phyloP scores from a whole-genome alignment of 768 basidiomycete species.

The Amanita thiersii region DNA sequence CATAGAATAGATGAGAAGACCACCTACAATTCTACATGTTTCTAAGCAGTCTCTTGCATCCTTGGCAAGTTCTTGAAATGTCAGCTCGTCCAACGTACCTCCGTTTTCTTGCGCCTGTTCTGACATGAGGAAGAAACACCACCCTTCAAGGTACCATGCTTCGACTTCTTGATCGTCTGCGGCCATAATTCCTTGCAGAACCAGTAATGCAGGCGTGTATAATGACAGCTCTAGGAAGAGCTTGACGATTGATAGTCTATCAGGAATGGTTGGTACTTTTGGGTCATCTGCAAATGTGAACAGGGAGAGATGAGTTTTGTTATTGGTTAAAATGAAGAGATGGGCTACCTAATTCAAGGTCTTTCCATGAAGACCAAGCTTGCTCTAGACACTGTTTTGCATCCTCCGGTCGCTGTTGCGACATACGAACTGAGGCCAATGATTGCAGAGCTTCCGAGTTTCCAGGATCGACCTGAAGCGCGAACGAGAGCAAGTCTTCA shows the following conservation, averaged over 20 bases:
- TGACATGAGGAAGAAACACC: conserved; percentile 83
- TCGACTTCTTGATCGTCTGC: conserved; percentile 83
- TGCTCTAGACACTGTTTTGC: conserved; percentile 63
- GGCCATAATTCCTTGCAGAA: conserved; percentile 73
- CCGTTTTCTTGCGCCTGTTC: conserved; percentile 58
- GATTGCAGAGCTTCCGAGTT: conserved; percentile 76
- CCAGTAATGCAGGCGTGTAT: conserved; percentile 63
- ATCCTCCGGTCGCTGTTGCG: conserved; percentile 77
- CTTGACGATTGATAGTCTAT: conserved; percentile 68
- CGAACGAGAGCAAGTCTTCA: conserved; percentile 66
- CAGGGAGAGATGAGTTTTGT: conserved; percentile 2
- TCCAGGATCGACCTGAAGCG: conserved; percentile 62
- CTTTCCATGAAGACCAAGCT: conserved; percentile 64
- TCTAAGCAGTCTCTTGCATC: conserved; percentile 78
- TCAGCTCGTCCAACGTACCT: conserved; percentile 41
- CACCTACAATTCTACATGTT: conserved; percentile 70
- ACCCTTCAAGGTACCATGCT: conserved; percentile 92
- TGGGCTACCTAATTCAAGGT: conserved; percentile 43
- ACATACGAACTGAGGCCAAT: conserved; percentile 82
- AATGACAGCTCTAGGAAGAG: conserved; percentile 72
- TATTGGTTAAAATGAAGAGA: neutral
- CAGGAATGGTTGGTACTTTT: conserved; percentile 61
- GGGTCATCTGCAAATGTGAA: conserved; percentile 48
- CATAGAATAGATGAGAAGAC: neutral
- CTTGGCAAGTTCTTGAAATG: conserved; percentile 71